Percentiles rank a stretch among this genome's conserved stretches.
These are phyloP conservation scores for Setomelanomma holmii DNA, from an alignment of 2,329 filamentous ascomycete species.

Conservation along the genomic window DNA sequence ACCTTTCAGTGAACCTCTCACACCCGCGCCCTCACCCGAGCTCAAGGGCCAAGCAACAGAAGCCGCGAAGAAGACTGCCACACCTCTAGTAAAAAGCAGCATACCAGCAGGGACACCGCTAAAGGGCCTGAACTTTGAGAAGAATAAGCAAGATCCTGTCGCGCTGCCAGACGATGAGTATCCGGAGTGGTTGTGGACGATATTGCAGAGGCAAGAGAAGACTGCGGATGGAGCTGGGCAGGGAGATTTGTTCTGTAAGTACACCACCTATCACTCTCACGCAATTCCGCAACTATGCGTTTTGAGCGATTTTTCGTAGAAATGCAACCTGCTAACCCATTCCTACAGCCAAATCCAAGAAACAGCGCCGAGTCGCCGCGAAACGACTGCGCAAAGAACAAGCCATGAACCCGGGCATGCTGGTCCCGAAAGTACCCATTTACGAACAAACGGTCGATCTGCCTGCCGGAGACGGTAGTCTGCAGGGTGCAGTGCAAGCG, in stretches of 20 bases:
- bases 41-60: slow-evolving; percentile 34
- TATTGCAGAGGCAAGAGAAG: slow-evolving; percentile 68
- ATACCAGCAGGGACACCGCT: slow-evolving; percentile 74
- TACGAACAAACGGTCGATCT: slow-evolving; percentile 82
- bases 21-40: slow-evolving; percentile 27
- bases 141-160: slow-evolving; percentile 74
- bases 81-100: slow-evolving; percentile 49
- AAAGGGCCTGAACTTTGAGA: slow-evolving; percentile 78
- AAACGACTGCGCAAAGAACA: slow-evolving; percentile 69
- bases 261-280: too few relatives aligned
- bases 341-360: slow-evolving; percentile 72
- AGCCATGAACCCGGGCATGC: slow-evolving; percentile 69
- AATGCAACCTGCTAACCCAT: neutral
- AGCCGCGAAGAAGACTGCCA: slow-evolving; percentile 36
- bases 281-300: too few relatives aligned
- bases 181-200: slow-evolving; percentile 80
- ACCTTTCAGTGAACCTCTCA: slow-evolving; percentile 53
- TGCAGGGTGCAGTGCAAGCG: slow-evolving; percentile 56
- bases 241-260: slow-evolving; percentile 82
- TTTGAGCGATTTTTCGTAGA: too few relatives aligned
- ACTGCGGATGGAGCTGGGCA: slow-evolving; percentile 60
- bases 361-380: slow-evolving; percentile 74
- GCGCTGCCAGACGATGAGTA: slow-evolving; percentile 78
- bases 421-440: slow-evolving; percentile 71
- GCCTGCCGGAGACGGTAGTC: slow-evolving; percentile 59